Base-by-base conservation (phyloP, 2,329 filamentous ascomycete genomes). In the Biscogniauxia sp. region DNA sequence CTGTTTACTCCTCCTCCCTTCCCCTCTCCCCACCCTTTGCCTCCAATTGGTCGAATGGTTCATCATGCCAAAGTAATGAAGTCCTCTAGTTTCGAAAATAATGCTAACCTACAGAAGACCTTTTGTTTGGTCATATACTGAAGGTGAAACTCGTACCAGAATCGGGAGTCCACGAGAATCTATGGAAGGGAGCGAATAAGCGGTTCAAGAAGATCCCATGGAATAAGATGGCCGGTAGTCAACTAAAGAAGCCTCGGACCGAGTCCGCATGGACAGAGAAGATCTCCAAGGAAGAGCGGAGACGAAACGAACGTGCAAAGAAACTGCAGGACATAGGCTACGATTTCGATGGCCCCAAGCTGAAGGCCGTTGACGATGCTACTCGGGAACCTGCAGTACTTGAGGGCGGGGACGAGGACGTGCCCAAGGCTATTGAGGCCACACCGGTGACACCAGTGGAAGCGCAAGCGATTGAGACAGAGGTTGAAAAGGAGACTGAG, bases 111-210 rank as follows among this genome's bases (percentile, higher is more conserved):
- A 69, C 7, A 45, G 37, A 70, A 54, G 99, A 99, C 77, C 86
- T 98, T 49, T 84, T 99, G 72, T 98, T 97, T 75, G 92, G 92
- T 5, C 94, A 97, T 75, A 90, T 98, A 64, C 82, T 99, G 68
- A 94, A 96, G 77, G 94, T 93, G 77, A 91, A 92, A 73, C 80
- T 88, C 23, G 84, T 97, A 3, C 86, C 91, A 3, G 80, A 86
- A 60, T 91, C 91, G 62, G 88, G 93, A 72, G 80, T 97, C 51
- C 92, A 96, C 74, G 83, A 88, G 23, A 84, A 92, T 63, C 80
- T 97, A 57, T 98, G 93, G 86, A 93, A 95, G 79, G 93, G 93
- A 45, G 92, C 93, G 70, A 94, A 96, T 77, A 88, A 87, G 71
- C 89, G 93, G 59, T 97, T 95, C 83, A 96, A 96, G 82, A 84